Evolutionary conservation across 257 asterid species (phyloP), one percentile per base, ranked within the genome.

Genomic region (Solanum pinnatisectum): DNA sequence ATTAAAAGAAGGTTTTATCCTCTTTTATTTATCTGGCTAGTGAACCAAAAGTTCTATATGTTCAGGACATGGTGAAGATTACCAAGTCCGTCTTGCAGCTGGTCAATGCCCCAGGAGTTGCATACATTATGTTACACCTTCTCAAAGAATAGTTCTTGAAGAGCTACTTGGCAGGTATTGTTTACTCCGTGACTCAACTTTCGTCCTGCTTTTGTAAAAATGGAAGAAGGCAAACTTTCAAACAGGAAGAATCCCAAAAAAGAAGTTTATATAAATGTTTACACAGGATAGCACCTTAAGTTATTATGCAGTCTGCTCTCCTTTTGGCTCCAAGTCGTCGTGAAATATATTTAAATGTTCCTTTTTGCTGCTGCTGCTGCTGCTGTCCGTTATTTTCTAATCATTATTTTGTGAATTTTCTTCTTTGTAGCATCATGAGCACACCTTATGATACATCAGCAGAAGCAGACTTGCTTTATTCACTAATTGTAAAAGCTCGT

Each of bases 101-200:
- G 94, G 95, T 60, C 98, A 93, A 92, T 96, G 99, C 92, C 99
- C 98, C 20, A 94, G 95, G 90, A 93, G 89, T 87, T 95, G 99
- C 83, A 95, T 96, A 71, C 98, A 95, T 87, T 95, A 93, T 87
- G 99, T 95, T 39, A 96, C 99, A 68, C 98, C 98, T 84, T 94
- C 95, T 71, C 99, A 96, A 88, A 93, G 98, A 93, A 87, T 93
- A 70, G 90, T 96, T 90, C 93, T 95, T 68, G 97, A 95, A 94
- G 99, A 96, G 94, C 95, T 96, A 77, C 99, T 95, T 87, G 90
- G 88, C 49, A 91, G 97, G 99, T 94, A 90, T 5, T 23, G n/a
- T 81, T 18, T 39, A 32, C 25, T 13, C 33, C 39, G 33, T n/a
- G 5, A 46, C 85, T 32, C 70, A 10, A 46, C 10, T 10, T 46